Conservation (phyloP, 2,329 filamentous ascomycete genomes). For the Huntiella abstrusa region DNA sequence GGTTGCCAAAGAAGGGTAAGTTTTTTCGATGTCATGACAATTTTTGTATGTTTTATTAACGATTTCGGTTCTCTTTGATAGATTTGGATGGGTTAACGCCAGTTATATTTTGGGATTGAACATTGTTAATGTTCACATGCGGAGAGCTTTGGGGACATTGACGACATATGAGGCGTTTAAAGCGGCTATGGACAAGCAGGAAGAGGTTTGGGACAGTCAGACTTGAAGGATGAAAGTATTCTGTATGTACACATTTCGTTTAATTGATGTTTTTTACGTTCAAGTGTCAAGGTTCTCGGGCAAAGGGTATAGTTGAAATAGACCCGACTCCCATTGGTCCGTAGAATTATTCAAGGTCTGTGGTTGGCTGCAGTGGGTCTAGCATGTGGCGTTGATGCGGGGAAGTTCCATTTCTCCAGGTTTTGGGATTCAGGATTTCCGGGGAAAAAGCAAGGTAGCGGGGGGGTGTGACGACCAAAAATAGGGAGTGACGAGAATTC, state of each 20-base stretch:
- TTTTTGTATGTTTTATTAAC: conserved; percentile 15
- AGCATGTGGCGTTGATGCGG: too few species aligned
- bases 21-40: conserved; percentile 14
- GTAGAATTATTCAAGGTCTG: too few species aligned
- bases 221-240: not conserved
- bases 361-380: too few species aligned
- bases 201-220: conserved; percentile 22
- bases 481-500: too few species aligned
- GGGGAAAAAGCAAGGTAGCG: not conserved
- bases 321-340: not conserved
- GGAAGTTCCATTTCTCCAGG: conserved; percentile 8
- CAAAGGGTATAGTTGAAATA: not conserved
- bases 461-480: not conserved
- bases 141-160: conserved; percentile 68
- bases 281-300: not conserved
- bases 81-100: conserved; percentile 97
- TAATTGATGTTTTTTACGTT: not conserved
- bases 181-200: conserved; percentile 41
- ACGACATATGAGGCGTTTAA: conserved; percentile 73
- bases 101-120: conserved; percentile 89
- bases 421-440: conserved; percentile 2
- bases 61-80: conserved; percentile 19
- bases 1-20: conserved; percentile 87
- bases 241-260: conserved; percentile 1
- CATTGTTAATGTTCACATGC: conserved; percentile 75